Evolutionary conservation across 768 basidiomycete genomes (phyloP).

Genomic region (Lentinula sp.): DNA sequence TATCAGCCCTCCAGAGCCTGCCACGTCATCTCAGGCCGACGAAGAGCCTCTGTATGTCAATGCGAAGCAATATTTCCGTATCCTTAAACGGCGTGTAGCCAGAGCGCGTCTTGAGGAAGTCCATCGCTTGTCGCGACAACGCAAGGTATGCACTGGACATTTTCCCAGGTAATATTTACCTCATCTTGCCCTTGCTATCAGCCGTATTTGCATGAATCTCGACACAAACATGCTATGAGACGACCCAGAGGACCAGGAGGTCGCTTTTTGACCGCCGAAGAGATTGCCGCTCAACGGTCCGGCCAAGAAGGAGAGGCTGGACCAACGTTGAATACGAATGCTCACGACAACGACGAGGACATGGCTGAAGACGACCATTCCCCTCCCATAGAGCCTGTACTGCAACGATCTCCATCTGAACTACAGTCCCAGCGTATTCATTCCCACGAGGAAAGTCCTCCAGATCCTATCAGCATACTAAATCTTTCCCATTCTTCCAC

Average conservation of each 20-base stretch:
- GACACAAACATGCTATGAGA: conserved; percentile 97
- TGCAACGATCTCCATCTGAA: conserved; percentile 12
- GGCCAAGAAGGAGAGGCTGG: conserved; percentile 26
- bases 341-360: conserved; percentile 34
- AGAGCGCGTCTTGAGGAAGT: conserved; percentile 90
- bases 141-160: conserved; percentile 57
- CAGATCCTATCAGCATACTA: conserved; percentile 8
- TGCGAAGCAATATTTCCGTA: conserved; percentile 98
- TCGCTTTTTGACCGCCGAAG: conserved; percentile 93
- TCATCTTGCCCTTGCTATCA: conserved; percentile 21
- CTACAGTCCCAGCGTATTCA: conserved; percentile 12
- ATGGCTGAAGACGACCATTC: conserved; percentile 32
- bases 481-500: conserved; percentile 15
- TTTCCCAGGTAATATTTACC: conserved; percentile 1
- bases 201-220: conserved; percentile 98
- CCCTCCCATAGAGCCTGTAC: neutral
- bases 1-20: conserved; percentile 11
- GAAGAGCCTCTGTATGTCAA: conserved; percentile 99
- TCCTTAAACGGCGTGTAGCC: conserved; percentile 90
- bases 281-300: conserved; percentile 80
- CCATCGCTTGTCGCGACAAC: conserved; percentile 84
- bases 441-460: conserved; percentile 13
- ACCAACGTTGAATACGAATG: conserved; percentile 17
- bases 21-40: conserved; percentile 46
- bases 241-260: conserved; percentile 96